Conservation (phyloP, 345 rosid species). For the Gossypium anomalum region DNA sequence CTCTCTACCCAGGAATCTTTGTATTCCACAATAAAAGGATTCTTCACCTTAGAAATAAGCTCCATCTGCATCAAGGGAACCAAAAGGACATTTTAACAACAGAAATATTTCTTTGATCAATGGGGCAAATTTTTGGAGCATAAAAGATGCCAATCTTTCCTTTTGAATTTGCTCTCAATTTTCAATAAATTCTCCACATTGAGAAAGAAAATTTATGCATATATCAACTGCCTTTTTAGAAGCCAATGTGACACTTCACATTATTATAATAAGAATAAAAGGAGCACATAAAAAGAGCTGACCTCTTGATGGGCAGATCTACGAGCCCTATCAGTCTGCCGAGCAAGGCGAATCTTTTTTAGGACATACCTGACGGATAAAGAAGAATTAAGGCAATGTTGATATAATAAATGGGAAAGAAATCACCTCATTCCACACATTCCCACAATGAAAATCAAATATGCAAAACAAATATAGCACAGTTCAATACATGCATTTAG, state of each 20-base stretch:
- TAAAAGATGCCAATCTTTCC: neutral
- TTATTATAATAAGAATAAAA: neutral
- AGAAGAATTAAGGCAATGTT: slow-evolving; percentile 10
- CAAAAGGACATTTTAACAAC: slow-evolving; percentile 13
- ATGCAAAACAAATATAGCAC: neutral
- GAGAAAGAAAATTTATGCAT: neutral
- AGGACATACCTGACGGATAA: slow-evolving; percentile 58
- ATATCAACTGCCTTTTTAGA: neutral
- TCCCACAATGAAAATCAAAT: slow-evolving; percentile 1
- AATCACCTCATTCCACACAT: neutral
- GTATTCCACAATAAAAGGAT: slow-evolving; percentile 92
- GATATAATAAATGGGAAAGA: slow-evolving; percentile 16
- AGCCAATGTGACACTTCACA: neutral
- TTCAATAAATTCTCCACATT: neutral
- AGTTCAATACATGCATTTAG: neutral
- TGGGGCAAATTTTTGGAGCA: neutral
- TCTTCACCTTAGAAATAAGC: slow-evolving; percentile 75
- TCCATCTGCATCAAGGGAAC: slow-evolving; percentile 59
- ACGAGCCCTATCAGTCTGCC: slow-evolving; percentile 91
- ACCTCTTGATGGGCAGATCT: slow-evolving; percentile 97
- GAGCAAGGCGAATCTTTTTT: slow-evolving; percentile 93
- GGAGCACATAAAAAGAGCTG: slow-evolving; percentile 11
- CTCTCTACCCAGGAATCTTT: slow-evolving; percentile 99
- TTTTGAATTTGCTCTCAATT: neutral
- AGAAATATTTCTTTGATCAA: neutral